phyloP scores from a whole-genome alignment of 768 basidiomycete species.

The Tricholoma bakamatsutake region DNA sequence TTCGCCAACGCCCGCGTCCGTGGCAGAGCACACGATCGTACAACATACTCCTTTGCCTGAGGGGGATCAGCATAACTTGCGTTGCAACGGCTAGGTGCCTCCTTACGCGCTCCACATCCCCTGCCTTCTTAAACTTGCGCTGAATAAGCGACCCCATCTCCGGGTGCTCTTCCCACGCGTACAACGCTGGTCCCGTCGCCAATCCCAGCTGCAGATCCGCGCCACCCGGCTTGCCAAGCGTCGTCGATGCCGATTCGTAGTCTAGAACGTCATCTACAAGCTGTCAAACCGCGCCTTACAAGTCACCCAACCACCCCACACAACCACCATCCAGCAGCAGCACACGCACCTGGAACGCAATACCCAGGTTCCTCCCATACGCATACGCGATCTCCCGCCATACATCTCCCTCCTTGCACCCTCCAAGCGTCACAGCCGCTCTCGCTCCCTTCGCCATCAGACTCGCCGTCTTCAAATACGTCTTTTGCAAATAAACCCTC shows the following conservation, averaged over 20 bases:
- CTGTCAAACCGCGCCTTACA: too few species aligned
- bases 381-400: slow-evolving; percentile 97
- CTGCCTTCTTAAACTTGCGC: slow-evolving; percentile 72
- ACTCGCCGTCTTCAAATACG: slow-evolving; percentile 90
- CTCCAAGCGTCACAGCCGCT: slow-evolving; percentile 84
- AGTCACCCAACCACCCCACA: neutral
- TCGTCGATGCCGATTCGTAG: slow-evolving; percentile 70
- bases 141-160: slow-evolving; percentile 84
- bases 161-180: slow-evolving; percentile 91
- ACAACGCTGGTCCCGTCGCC: slow-evolving; percentile 91
- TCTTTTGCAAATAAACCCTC: slow-evolving; percentile 86
- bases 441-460: slow-evolving; percentile 90
- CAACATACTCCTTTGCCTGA: slow-evolving; percentile 72
- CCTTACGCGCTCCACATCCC: slow-evolving; percentile 81
- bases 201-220: slow-evolving; percentile 80
- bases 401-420: slow-evolving; percentile 73
- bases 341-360: slow-evolving; percentile 82
- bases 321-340: neutral
- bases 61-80: neutral
- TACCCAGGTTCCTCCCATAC: slow-evolving; percentile 88
- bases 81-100: too few species aligned
- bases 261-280: slow-evolving; percentile 95
- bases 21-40: slow-evolving; percentile 71
- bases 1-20: slow-evolving; percentile 77
- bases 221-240: slow-evolving; percentile 88